phyloP scores from a whole-genome alignment of 306 rosid species.

The Castanea mollissima region DNA sequence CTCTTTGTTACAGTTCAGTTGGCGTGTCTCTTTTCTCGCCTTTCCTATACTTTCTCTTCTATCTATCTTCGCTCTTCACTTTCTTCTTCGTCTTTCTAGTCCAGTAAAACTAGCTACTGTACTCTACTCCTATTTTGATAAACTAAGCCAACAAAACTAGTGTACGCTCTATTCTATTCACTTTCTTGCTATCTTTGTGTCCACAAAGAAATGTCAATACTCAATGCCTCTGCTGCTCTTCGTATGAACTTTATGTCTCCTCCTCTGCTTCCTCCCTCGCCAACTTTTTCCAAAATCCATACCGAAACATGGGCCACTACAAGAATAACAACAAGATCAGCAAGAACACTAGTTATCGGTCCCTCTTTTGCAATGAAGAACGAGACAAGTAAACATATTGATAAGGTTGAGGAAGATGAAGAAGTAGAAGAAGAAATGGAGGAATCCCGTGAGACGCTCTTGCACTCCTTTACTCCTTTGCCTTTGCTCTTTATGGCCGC shows the following conservation, averaged over 20 bases:
- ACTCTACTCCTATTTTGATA: not conserved
- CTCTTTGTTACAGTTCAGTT: not conserved
- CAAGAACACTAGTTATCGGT: slow-evolving; percentile 10
- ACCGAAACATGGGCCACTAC: slow-evolving; percentile 5
- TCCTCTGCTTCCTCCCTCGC: slow-evolving; percentile 18
- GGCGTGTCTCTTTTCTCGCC: slow-evolving; percentile 82
- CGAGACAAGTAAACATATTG: not conserved
- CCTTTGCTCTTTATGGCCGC: slow-evolving; percentile 63
- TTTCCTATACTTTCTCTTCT: slow-evolving; percentile 25
- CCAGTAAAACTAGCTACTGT: not conserved
- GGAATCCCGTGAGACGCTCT: slow-evolving; percentile 37
- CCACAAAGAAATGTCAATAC: slow-evolving; percentile 40
- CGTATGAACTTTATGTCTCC: slow-evolving; percentile 15
- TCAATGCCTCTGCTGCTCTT: slow-evolving; percentile 24
- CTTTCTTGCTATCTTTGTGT: not conserved
- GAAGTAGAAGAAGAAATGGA: slow-evolving; percentile 19
- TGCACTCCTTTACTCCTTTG: slow-evolving; percentile 67
- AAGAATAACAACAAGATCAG: not conserved
- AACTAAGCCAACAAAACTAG: not conserved
- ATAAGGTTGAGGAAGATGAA: not conserved
- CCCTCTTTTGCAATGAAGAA: slow-evolving; percentile 19
- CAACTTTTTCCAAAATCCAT: slow-evolving; percentile 18
- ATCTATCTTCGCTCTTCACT: slow-evolving; percentile 1
- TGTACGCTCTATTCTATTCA: slow-evolving; percentile 1
- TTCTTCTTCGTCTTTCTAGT: not conserved